A percentile compares a stretch with the other conserved stretches of the same genome.
Evolutionary conservation across 2,329 filamentous ascomycete genomes (phyloP).

Genomic region (Paraconiothyrium brasiliense): DNA sequence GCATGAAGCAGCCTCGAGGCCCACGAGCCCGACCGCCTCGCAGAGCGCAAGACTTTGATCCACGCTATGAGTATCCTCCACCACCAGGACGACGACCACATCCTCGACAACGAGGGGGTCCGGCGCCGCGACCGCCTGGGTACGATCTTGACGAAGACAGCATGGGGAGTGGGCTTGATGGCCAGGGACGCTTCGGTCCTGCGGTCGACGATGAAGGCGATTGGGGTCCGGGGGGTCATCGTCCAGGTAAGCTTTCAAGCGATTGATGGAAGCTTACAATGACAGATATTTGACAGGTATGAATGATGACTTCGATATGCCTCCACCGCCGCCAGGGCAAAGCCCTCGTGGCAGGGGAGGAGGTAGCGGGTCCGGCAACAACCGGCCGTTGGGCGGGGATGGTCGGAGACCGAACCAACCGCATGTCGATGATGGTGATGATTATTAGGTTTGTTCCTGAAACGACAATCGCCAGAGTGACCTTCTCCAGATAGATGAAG

Average conservation of each 20-base stretch:
- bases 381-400: background rate
- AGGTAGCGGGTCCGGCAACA: conserved; percentile 1
- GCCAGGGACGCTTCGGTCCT: background rate
- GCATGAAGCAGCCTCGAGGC: background rate
- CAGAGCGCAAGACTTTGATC: background rate
- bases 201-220: background rate
- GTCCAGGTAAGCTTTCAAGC: background rate
- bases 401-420: conserved; percentile 13
- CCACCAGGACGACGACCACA: background rate
- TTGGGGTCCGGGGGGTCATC: background rate
- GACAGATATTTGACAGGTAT: background rate
- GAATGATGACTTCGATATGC: background rate
- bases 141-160: background rate
- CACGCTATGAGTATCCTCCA: background rate
- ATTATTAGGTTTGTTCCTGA: background rate
- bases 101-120: background rate
- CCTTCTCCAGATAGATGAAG: background rate
- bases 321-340: conserved; percentile 1
- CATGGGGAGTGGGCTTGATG: background rate
- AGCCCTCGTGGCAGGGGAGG: conserved; percentile 7
- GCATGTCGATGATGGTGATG: conserved; percentile 18
- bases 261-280: background rate
- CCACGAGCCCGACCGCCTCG: background rate
- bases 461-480: background rate
- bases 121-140: background rate